Evolutionary conservation across 202 grass and related monocot species (phyloP), one percentile per base, ranked within the genome.

Genomic region (Dendrocalamus latiflorus): DNA sequence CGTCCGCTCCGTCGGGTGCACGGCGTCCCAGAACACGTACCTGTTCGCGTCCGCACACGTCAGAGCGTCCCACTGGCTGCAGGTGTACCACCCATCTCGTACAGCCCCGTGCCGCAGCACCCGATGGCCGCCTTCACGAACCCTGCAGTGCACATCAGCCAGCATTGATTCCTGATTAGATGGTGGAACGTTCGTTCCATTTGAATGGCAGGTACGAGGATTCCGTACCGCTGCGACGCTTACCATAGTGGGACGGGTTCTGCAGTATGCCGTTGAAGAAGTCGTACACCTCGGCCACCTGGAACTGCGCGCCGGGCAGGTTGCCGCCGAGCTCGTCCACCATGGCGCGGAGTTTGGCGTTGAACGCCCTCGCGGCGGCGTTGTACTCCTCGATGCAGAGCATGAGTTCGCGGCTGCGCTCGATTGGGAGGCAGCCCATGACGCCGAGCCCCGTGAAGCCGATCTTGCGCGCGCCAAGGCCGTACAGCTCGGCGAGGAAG

Each of bases 1-100:
- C 6, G 87, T 74, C 72, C 49, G 80, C 54, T 96, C 90, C 20
- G 93, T 85, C 3, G 80, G 84, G 65, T 93, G 93, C 25, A 91
- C 79, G 71, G 86, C 82, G 72, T n/a, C n/a, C n/a, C n/a, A n/a
- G n/a, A n/a, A n/a, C n/a, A n/a, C n/a, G n/a, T n/a, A n/a, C n/a
- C n/a, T 96, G 90, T 85, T n/a, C n/a, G 90, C 88, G 70, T 95
- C 90, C 18, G 43, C 14, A 81, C 90, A 95, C 38, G 93, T 82
- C 17, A 77, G 76, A 9, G 25, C 72, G 2, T 54, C 84, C 68
- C 36, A 85, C 45, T 76, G 8, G 22, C 70, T 89, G 80, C 93
- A 95, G 25, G 79, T 63, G 66, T 82, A 90, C 9, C n/a, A n/a
- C 93, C 89, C 72, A 70, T 73, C 79, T 95, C 90, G 59, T 75